Evolutionary conservation across 1,284 basidiomycete species (phyloP).

Genomic region (Filobasidium uniguttulatum): DNA sequence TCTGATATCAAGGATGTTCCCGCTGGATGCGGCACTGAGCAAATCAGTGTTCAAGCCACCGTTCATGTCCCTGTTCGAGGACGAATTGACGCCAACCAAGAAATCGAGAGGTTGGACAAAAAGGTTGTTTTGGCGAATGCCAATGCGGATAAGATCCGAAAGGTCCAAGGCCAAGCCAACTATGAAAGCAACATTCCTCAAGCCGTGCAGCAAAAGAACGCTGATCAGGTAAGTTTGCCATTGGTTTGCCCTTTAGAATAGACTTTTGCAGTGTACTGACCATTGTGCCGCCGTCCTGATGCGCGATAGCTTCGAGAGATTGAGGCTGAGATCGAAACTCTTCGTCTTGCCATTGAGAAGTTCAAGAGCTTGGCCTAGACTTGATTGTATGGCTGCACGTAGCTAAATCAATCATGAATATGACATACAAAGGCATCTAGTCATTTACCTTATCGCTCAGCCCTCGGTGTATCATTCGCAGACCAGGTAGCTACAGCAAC

Average conservation of each 20-base stretch:
- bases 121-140: constrained; percentile 58
- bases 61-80: constrained; percentile 79
- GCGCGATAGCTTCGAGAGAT: constrained; percentile 26
- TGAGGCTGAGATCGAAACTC: constrained; percentile 33
- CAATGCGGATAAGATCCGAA: constrained; percentile 60
- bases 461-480: too few species aligned
- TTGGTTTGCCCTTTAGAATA: too few species aligned
- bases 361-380: constrained; percentile 30
- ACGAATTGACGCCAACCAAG: constrained; percentile 65
- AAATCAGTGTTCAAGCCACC: constrained; percentile 60
- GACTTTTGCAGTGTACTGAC: not conserved
- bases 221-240: constrained; percentile 62
- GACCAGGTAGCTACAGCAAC: too few species aligned
- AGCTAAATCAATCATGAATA: too few species aligned
- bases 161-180: constrained; percentile 57
- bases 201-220: constrained; percentile 57
- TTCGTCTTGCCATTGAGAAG: constrained; percentile 32
- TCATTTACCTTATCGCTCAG: too few species aligned
- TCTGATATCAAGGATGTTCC: constrained; percentile 50
- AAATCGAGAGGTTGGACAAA: constrained; percentile 76
- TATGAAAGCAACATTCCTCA: constrained; percentile 67
- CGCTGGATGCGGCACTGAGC: constrained; percentile 70
- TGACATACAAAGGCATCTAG: too few species aligned
- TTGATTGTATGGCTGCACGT: too few species aligned
- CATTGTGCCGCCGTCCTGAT: not conserved